Conservation (phyloP, 805 yeast species). For the Yarrowia sp. region DNA sequence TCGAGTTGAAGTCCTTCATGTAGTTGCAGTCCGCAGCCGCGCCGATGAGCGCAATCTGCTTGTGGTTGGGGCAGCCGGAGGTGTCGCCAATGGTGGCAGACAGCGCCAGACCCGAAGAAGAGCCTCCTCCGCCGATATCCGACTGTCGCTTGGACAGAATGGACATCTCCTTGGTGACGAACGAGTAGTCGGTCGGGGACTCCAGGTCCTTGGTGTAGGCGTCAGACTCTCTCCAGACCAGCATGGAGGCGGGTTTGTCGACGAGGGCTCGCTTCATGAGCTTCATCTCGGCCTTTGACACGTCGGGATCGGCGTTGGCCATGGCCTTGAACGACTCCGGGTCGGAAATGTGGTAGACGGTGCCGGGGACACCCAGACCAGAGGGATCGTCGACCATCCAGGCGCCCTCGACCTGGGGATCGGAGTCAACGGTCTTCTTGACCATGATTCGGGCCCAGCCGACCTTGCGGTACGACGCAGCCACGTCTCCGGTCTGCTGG, state of each 20-base stretch:
- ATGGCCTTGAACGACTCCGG: conserved; percentile 22
- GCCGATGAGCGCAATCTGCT: conserved; percentile 41
- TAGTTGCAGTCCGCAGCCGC: conserved; percentile 42
- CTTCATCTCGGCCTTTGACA: conserved; percentile 27
- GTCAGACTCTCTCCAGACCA: conserved; percentile 17
- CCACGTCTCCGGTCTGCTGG: conserved; percentile 28
- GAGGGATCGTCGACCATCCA: conserved; percentile 39
- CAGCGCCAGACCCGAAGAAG: conserved; percentile 34
- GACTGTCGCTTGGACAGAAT: conserved; percentile 28
- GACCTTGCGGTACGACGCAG: conserved; percentile 32
- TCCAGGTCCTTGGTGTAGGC: not conserved
- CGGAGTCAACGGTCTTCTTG: conserved; percentile 28
- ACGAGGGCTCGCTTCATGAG: conserved; percentile 24
- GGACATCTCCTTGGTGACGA: conserved; percentile 20
- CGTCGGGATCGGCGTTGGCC: conserved; percentile 25
- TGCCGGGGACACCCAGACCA: conserved; percentile 36
- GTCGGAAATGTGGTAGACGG: conserved; percentile 35
- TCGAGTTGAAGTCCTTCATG: conserved; percentile 34
- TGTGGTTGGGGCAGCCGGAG: conserved; percentile 38
- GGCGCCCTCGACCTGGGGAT: conserved; percentile 34
- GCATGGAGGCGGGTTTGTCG: conserved; percentile 30
- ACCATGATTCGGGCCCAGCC: conserved; percentile 40
- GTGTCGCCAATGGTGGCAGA: conserved; percentile 36
- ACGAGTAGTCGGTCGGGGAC: conserved; percentile 8
- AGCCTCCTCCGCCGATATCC: conserved; percentile 32